Percentiles rank a stretch among this genome's conserved stretches.
Evolutionary conservation across 2,329 filamentous ascomycete species (phyloP).

Genomic region (Niveomyces coronatus): DNA sequence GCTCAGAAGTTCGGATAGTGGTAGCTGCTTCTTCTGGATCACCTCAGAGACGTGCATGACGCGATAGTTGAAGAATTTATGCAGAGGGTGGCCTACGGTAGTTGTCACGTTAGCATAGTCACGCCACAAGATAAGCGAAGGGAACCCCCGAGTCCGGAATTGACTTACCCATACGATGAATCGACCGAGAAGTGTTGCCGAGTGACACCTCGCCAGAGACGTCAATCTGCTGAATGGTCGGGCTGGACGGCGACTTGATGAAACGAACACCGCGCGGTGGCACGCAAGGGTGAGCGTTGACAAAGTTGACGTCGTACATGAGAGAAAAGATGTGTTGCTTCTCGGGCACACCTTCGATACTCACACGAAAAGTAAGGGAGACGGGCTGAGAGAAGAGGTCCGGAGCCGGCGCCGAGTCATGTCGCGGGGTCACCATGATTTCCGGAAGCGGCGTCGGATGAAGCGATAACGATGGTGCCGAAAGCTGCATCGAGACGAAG

Average conservation of each 20-base stretch:
- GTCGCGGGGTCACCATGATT: conserved; percentile 27
- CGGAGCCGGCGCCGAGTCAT: conserved; percentile 22
- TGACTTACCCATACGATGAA: conserved; percentile 38
- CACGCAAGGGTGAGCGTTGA: conserved; percentile 55
- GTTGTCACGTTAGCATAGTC: too few species aligned
- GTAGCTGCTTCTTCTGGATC: conserved; percentile 34
- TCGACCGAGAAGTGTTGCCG: conserved; percentile 34
- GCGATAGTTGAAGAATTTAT: conserved; percentile 52
- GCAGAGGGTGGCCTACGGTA: conserved; percentile 46
- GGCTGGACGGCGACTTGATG: conserved; percentile 48
- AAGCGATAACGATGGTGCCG: conserved; percentile 31
- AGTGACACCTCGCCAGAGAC: conserved; percentile 34
- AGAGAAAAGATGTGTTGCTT: conserved; percentile 36
- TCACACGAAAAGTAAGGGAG: conserved; percentile 24
- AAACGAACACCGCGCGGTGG: conserved; percentile 47
- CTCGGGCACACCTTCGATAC: conserved; percentile 28
- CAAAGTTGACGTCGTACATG: conserved; percentile 51
- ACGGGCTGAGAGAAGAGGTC: conserved; percentile 26
- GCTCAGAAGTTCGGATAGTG: conserved; percentile 37
- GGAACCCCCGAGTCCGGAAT: too few species aligned
- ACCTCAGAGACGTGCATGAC: conserved; percentile 49
- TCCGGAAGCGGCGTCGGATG: conserved; percentile 34
- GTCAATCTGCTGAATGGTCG: conserved; percentile 48
- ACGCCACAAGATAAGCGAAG: too few species aligned
- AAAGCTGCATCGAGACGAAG: conserved; percentile 41